A percentile compares a stretch with the other conserved stretches of the same genome.
phyloP scores from a whole-genome alignment of 352 stramenopile genomes.

The Phytophthora hybrid region DNA sequence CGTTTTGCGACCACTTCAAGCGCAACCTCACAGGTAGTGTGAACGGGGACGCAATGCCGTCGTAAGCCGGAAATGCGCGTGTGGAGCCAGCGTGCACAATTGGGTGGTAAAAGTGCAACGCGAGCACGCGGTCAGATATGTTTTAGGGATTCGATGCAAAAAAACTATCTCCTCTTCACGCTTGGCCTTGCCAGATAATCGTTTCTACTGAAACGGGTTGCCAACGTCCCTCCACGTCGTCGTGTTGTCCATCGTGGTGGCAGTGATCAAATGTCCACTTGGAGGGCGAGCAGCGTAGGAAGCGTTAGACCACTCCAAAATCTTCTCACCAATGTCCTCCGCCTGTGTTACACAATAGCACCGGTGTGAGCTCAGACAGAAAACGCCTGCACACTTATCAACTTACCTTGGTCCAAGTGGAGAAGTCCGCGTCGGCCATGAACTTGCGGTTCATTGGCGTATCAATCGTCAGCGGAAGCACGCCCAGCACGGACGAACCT shows the following conservation, averaged over 20 bases:
- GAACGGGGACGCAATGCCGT: slow-evolving; percentile 23
- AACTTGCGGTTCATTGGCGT: slow-evolving; percentile 91
- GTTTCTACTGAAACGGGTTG: slow-evolving; percentile 72
- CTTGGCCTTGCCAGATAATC: slow-evolving; percentile 5
- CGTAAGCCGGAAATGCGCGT: slow-evolving; percentile 8
- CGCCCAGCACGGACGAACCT: slow-evolving; percentile 60
- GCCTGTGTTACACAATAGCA: slow-evolving; percentile 36
- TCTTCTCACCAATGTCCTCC: slow-evolving; percentile 80
- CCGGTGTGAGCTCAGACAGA: not conserved
- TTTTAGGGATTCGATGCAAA: slow-evolving; percentile 30
- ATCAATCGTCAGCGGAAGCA: slow-evolving; percentile 87
- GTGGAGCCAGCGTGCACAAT: not conserved
- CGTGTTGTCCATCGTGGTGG: slow-evolving; percentile 62
- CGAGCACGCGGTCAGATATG: slow-evolving; percentile 4
- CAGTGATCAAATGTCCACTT: slow-evolving; percentile 78
- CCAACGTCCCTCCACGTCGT: slow-evolving; percentile 73
- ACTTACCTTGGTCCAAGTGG: slow-evolving; percentile 79
- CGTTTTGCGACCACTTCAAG: slow-evolving; percentile 85
- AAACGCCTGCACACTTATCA: not conserved
- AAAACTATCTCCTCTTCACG: slow-evolving; percentile 6
- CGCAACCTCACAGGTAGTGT: slow-evolving; percentile 47
- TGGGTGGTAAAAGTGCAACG: slow-evolving; percentile 5
- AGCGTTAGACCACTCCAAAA: slow-evolving; percentile 72
- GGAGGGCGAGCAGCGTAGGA: slow-evolving; percentile 51
- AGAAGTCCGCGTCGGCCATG: slow-evolving; percentile 88